Evolutionary conservation across 2,329 filamentous ascomycete genomes (phyloP).

Genomic region (Anthostomella pinea): DNA sequence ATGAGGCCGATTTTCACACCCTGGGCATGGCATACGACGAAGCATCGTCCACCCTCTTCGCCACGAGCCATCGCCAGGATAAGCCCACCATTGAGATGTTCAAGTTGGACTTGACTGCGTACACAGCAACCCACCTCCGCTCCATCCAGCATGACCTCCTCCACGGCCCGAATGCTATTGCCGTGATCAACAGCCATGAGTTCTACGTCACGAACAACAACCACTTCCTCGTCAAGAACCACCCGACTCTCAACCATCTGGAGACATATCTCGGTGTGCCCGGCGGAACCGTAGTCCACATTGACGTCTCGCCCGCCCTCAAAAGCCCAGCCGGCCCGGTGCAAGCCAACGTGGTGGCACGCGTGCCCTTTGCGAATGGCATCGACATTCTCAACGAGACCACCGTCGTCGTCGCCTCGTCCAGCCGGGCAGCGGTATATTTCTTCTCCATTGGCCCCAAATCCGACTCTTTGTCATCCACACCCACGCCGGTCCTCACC

Average conservation of each 20-base stretch:
- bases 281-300: constrained; percentile 36
- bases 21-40: constrained; percentile 39
- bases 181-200: constrained; percentile 32
- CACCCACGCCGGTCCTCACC: constrained; percentile 12
- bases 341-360: constrained; percentile 28
- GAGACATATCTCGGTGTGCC: constrained; percentile 36
- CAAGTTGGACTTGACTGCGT: constrained; percentile 31
- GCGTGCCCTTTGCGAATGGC: constrained; percentile 40
- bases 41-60: constrained; percentile 34
- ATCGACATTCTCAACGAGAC: constrained; percentile 38
- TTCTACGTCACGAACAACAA: constrained; percentile 43
- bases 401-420: constrained; percentile 38
- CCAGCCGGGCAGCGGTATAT: constrained; percentile 27
- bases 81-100: constrained; percentile 39
- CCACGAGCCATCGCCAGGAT: constrained; percentile 36
- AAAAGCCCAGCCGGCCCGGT: constrained; percentile 13
- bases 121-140: constrained; percentile 35
- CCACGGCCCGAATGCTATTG: constrained; percentile 38
- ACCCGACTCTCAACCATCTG: constrained; percentile 23
- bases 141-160: constrained; percentile 39
- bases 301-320: constrained; percentile 24
- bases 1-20: constrained; percentile 35
- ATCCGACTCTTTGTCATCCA: not conserved
- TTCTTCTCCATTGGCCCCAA: constrained; percentile 30
- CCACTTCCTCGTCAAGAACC: constrained; percentile 28